These are phyloP conservation scores for Phytophthora sp. DNA, from an alignment of 352 stramenopile species.

Conservation along the genomic window DNA sequence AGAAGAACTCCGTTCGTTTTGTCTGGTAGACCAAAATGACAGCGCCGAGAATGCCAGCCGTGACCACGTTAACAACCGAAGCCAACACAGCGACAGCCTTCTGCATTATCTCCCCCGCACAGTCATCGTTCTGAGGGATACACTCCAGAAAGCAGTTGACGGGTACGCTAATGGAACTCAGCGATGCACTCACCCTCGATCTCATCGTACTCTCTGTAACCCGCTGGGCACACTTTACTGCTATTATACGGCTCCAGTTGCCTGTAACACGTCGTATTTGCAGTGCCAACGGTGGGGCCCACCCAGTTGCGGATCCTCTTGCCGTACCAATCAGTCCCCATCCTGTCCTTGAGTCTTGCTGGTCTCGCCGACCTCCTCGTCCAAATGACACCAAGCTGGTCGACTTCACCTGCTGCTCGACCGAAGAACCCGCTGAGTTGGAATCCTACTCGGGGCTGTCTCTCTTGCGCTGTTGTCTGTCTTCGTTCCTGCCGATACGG, in stretches of 20 bases:
- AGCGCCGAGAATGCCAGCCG: constrained; percentile 22
- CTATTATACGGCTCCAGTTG: constrained; percentile 17
- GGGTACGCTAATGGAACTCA: constrained; percentile 3
- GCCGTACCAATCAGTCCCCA: constrained; percentile 34
- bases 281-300: constrained; percentile 16
- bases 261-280: constrained; percentile 29
- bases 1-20: constrained; percentile 21
- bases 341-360: constrained; percentile 22
- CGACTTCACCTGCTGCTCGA: constrained; percentile 17
- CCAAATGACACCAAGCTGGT: constrained; percentile 37
- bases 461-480: constrained; percentile 11
- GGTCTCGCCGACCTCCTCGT: constrained; percentile 23
- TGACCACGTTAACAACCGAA: constrained; percentile 30
- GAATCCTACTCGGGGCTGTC: constrained; percentile 24
- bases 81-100: constrained; percentile 9
- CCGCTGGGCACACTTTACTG: constrained; percentile 17
- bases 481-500: constrained; percentile 17
- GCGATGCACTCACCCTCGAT: constrained; percentile 13
- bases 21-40: constrained; percentile 10
- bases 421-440: constrained; percentile 39
- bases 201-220: constrained; percentile 12
- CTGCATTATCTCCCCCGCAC: constrained; percentile 1
- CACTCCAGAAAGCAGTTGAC: constrained; percentile 8
- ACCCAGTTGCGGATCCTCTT: constrained; percentile 43
- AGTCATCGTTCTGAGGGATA: constrained; percentile 8